Percentiles rank a stretch among this genome's conserved stretches.
Conservation (phyloP, 2,329 filamentous ascomycete species). For the Pseudocercospora vitis region DNA sequence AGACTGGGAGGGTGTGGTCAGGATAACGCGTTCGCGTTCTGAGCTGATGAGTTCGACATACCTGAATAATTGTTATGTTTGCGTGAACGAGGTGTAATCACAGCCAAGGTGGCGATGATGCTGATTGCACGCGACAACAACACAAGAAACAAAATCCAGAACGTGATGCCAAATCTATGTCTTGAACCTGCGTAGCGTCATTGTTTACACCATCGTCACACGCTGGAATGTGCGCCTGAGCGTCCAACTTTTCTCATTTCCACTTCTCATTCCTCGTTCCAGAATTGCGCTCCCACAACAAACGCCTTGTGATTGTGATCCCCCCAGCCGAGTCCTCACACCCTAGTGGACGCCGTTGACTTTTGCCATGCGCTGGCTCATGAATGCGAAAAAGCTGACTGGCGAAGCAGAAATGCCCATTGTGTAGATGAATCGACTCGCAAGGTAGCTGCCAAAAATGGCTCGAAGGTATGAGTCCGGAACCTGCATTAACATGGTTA, state of each 20-base stretch:
- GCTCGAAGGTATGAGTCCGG: conserved; percentile 88
- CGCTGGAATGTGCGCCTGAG: conserved; percentile 6
- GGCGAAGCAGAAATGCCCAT: conserved; percentile 90
- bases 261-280: conserved; percentile 15
- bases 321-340: too few relatives aligned
- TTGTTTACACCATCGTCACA: conserved; percentile 14
- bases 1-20: neutral
- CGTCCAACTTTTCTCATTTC: conserved; percentile 7
- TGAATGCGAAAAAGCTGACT: conserved; percentile 97
- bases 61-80: too few relatives aligned
- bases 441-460: conserved; percentile 94
- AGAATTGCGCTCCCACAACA: neutral
- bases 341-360: conserved; percentile 12
- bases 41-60: too few relatives aligned
- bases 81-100: too few relatives aligned
- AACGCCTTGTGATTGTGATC: conserved; percentile 1
- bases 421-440: conserved; percentile 93
- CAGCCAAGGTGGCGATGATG: neutral
- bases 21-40: too few relatives aligned
- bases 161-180: conserved; percentile 10
- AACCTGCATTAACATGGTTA: conserved; percentile 52
- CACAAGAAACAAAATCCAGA: conserved; percentile 1
- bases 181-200: conserved; percentile 9
- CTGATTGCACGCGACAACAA: neutral
- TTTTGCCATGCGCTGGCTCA: conserved; percentile 50